Percentiles rank a stretch among this genome's conserved stretches.
Conservation (phyloP, 73 alveolate genomes). For the Effrenium voratum region DNA sequence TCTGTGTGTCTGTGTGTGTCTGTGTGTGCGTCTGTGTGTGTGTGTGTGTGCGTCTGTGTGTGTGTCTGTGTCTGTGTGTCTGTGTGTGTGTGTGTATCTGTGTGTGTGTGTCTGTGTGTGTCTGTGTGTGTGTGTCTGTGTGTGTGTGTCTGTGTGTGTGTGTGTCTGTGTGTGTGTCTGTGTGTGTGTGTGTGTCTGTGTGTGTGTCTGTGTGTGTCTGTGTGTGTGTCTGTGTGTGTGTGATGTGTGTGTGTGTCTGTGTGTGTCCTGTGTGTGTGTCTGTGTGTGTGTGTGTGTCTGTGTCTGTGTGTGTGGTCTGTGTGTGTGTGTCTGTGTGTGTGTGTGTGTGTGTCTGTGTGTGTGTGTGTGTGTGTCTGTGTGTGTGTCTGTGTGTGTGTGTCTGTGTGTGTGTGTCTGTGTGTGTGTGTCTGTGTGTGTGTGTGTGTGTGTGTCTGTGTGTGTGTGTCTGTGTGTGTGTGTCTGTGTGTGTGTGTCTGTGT, state of each 20-base stretch:
- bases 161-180: conserved; percentile 23
- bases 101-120: too few relatives aligned
- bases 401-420: conserved; percentile 33
- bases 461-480: conserved; percentile 40
- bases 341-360: conserved; percentile 34
- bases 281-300: background rate
- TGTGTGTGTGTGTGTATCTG: too few relatives aligned
- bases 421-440: conserved; percentile 40
- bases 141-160: conserved; percentile 34
- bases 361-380: conserved; percentile 36
- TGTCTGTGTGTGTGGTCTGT: conserved; percentile 16
- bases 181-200: conserved; percentile 34
- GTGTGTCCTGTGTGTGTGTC: conserved; percentile 26
- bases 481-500: conserved; percentile 22
- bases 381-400: conserved; percentile 40
- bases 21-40: too few relatives aligned
- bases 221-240: conserved; percentile 34
- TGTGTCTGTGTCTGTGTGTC: too few relatives aligned
- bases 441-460: conserved; percentile 40
- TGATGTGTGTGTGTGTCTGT: conserved; percentile 21
- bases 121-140: conserved; percentile 31
- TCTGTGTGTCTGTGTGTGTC: too few relatives aligned
- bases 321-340: conserved; percentile 34
- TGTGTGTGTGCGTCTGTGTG: too few relatives aligned
- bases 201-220: conserved; percentile 28